Evolutionary conservation across 768 basidiomycete species (phyloP).

Genomic region (Mycena crocata): DNA sequence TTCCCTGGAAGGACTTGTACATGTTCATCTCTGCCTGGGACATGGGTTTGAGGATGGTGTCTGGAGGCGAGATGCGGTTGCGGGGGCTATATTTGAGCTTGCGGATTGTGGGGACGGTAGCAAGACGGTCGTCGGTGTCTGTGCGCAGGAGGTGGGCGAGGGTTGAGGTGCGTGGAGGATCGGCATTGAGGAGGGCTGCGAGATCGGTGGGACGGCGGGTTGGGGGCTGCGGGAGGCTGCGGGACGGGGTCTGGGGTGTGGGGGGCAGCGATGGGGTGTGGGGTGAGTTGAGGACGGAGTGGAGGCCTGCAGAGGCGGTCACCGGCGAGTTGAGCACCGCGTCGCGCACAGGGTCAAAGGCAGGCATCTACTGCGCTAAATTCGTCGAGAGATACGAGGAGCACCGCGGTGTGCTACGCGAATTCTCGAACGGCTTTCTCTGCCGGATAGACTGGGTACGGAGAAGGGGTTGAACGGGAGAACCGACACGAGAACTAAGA

Average conservation of each 20-base stretch:
- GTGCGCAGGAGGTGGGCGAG: constrained; percentile 55
- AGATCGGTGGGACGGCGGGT: constrained; percentile 78
- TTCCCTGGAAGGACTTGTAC: constrained; percentile 68
- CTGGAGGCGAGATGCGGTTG: constrained; percentile 69
- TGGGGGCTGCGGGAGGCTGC: constrained; percentile 60
- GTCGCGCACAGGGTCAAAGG: constrained; percentile 91
- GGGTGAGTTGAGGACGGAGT: constrained; percentile 39
- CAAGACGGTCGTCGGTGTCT: constrained; percentile 42
- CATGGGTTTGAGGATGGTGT: constrained; percentile 73
- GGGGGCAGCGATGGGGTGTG: constrained; percentile 39
- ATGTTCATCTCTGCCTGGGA: constrained; percentile 69
- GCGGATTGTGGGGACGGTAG: constrained; percentile 41
- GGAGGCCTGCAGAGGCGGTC: constrained; percentile 56
- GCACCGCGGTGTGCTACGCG: no score
- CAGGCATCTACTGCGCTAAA: no score
- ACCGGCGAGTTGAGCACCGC: constrained; percentile 85
- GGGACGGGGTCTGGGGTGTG: constrained; percentile 47
- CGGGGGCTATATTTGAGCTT: constrained; percentile 66
- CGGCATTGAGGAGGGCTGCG: constrained; percentile 80
- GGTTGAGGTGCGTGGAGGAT: constrained; percentile 58
- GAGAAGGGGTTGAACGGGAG: no score
- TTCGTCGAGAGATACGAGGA: no score
- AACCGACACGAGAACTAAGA: no score
- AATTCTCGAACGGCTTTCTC: no score
- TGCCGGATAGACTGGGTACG: no score